Evolutionary conservation across 176 grass and related monocot species (phyloP), one percentile per base, ranked within the genome.

Genomic region (Pontederia paniculata): DNA sequence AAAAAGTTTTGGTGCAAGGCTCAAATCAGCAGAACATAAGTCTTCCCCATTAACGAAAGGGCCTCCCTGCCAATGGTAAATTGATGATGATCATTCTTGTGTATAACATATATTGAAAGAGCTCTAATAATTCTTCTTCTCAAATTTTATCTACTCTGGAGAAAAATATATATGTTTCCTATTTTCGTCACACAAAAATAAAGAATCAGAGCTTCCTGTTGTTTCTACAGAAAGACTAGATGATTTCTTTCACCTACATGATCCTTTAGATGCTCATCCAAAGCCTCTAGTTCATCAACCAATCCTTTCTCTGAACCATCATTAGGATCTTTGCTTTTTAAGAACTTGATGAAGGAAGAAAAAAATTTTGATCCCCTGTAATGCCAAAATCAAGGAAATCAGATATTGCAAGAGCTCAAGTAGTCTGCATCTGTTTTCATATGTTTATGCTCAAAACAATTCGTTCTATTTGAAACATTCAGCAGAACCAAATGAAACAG

Each of bases 321-420:
- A 55, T 42, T 83, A 0, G 76, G 48, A 73, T 95, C 89, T 78
- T 89, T 95, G 73, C 81, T 95, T 77, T 78, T 95, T 81, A 89
- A 60, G 73, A 95, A 95, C 17, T 68, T 83, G 48, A 83, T 21
- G 9, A 89, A 89, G 41, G 78, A 31, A 18, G 84, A 46, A 21
- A 83, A 89, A 58, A 95, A 67, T 74, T 95, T 95, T 72, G 89
- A 95, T 58, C 84, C 89, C 78, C 89, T 95, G 73, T 73, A 63
- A 62, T 57, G 42, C 9, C 73, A 55, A 63, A 37, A 37, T 37
- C 28, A 37, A 37, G 28, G 28, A 37, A 37, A n/a, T n/a, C n/a
- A n/a, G n/a, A n/a, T n/a, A n/a, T n/a, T n/a, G n/a, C n/a, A n/a
- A n/a, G n/a, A n/a, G n/a, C n/a, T n/a, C n/a, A n/a, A n/a, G n/a